phyloP scores from a whole-genome alignment of 495 filamentous ascomycete genomes.

The Parachaetomium inaequale region DNA sequence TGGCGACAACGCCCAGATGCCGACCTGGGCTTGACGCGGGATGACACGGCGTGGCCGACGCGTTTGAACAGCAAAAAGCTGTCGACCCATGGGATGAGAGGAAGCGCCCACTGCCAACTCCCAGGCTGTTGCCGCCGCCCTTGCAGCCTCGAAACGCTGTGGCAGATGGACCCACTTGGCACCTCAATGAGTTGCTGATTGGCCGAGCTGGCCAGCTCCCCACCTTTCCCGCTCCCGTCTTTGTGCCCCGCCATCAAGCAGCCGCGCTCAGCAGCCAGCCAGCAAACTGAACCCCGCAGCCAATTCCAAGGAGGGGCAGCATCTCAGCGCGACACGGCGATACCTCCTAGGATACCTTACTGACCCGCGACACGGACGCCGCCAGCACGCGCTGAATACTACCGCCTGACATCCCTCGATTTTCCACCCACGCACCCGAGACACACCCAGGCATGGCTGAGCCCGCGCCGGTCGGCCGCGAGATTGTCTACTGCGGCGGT shows the following conservation, averaged over 20 bases:
- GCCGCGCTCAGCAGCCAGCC: slow-evolving; percentile 18
- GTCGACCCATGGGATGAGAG: not conserved
- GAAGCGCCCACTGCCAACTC: slow-evolving; percentile 4
- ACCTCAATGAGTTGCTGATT: not conserved
- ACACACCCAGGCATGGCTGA: slow-evolving; percentile 29
- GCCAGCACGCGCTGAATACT: slow-evolving; percentile 9
- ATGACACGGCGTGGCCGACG: not conserved
- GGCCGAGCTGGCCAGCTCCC: not conserved
- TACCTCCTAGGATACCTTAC: not conserved
- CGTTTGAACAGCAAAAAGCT: not conserved
- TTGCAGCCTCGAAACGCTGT: not conserved
- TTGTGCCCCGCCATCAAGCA: slow-evolving; percentile 24
- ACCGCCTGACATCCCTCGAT: not conserved
- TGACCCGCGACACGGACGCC: slow-evolving; percentile 12
- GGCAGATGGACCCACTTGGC: slow-evolving; percentile 3
- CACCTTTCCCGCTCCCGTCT: not conserved
- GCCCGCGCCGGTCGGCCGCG: slow-evolving; percentile 21
- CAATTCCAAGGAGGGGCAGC: slow-evolving; percentile 23
- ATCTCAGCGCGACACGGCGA: slow-evolving; percentile 5
- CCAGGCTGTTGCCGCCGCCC: no score
- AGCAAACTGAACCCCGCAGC: slow-evolving; percentile 21
- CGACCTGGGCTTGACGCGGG: not conserved
- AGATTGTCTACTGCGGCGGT: slow-evolving; percentile 37
- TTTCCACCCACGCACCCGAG: not conserved
- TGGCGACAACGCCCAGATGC: not conserved